phyloP scores from a whole-genome alignment of 1,284 basidiomycete species.

The Peniophora sp. region DNA sequence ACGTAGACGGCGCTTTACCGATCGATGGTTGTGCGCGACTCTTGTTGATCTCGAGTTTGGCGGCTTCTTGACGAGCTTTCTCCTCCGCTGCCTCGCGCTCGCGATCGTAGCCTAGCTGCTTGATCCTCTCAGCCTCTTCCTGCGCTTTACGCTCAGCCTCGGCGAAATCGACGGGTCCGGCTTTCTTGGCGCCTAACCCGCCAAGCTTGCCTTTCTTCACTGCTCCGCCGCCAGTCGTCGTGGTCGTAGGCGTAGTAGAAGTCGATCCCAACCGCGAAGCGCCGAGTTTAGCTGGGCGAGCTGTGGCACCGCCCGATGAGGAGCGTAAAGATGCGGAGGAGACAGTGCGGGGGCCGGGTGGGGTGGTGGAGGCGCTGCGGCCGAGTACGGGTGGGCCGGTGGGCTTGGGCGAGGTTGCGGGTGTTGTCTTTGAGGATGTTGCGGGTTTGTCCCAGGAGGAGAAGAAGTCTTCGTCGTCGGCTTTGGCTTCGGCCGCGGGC shows the following conservation, averaged over 20 bases:
- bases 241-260: constrained; percentile 24
- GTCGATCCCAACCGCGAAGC: constrained; percentile 43
- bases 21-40: constrained; percentile 23
- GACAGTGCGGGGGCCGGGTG: too few relatives aligned
- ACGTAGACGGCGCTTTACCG: constrained; percentile 12
- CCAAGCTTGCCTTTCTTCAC: constrained; percentile 67
- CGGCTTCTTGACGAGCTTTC: constrained; percentile 48
- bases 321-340: constrained; percentile 56
- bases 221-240: constrained; percentile 21
- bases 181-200: constrained; percentile 83
- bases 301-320: constrained; percentile 26
- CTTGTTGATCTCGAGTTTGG: constrained; percentile 35
- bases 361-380: constrained; percentile 39
- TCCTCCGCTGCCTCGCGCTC: constrained; percentile 69
- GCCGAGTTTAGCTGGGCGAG: constrained; percentile 34
- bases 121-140: constrained; percentile 86
- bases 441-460: constrained; percentile 90
- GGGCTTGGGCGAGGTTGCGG: constrained; percentile 42
- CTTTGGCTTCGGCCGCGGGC: constrained; percentile 25
- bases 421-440: constrained; percentile 35
- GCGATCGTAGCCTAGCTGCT: constrained; percentile 84
- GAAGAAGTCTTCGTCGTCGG: constrained; percentile 88
- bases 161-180: constrained; percentile 81
- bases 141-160: constrained; percentile 83
- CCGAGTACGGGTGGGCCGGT: constrained; percentile 53